These are phyloP conservation scores for Penicillium diatomitis DNA, from an alignment of 495 filamentous ascomycete genomes.

Conservation along the genomic window DNA sequence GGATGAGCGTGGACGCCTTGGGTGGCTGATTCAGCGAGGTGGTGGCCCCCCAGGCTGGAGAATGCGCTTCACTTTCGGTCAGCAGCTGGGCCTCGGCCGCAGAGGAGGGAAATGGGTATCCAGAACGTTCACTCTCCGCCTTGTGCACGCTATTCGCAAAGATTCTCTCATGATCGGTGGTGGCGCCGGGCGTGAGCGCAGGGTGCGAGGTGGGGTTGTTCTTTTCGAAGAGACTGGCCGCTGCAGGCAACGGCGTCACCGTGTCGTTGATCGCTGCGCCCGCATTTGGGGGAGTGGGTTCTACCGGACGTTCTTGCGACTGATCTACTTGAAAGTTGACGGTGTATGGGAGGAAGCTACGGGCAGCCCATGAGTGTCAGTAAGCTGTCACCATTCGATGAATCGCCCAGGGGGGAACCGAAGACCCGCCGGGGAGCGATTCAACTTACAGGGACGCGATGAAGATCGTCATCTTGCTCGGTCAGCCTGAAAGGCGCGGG, in stretches of 20 bases:
- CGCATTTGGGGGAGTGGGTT: slow-evolving; percentile 25
- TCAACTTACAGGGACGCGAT: slow-evolving; percentile 70
- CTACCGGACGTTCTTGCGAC: slow-evolving; percentile 16
- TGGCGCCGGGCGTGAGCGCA: slow-evolving; percentile 48
- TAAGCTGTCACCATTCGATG: too few relatives aligned
- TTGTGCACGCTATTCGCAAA: slow-evolving; percentile 39
- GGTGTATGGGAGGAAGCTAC: slow-evolving; percentile 83
- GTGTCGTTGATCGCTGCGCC: slow-evolving; percentile 1
- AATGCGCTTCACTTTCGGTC: slow-evolving; percentile 35
- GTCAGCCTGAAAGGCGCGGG: slow-evolving; percentile 3
- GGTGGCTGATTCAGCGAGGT: slow-evolving; percentile 57
- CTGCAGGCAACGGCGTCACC: slow-evolving; percentile 26
- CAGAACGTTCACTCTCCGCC: slow-evolving; percentile 21
- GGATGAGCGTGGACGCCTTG: slow-evolving; percentile 53
- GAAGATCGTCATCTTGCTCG: slow-evolving; percentile 65
- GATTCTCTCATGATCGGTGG: slow-evolving; percentile 49
- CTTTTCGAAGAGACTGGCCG: slow-evolving; percentile 32
- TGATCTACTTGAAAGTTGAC: slow-evolving; percentile 56
- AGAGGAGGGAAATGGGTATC: slow-evolving; percentile 26
- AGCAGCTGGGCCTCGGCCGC: slow-evolving; percentile 15
- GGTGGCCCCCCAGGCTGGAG: slow-evolving; percentile 57
- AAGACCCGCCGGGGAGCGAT: too few relatives aligned
- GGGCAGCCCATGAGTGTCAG: neutral
- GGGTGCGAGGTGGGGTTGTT: slow-evolving; percentile 29
- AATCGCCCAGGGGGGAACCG: too few relatives aligned